A percentile compares a stretch with the other conserved stretches of the same genome.
Evolutionary conservation across 2,329 filamentous ascomycete genomes (phyloP).

Genomic region (Teratosphaeria gauchensis): DNA sequence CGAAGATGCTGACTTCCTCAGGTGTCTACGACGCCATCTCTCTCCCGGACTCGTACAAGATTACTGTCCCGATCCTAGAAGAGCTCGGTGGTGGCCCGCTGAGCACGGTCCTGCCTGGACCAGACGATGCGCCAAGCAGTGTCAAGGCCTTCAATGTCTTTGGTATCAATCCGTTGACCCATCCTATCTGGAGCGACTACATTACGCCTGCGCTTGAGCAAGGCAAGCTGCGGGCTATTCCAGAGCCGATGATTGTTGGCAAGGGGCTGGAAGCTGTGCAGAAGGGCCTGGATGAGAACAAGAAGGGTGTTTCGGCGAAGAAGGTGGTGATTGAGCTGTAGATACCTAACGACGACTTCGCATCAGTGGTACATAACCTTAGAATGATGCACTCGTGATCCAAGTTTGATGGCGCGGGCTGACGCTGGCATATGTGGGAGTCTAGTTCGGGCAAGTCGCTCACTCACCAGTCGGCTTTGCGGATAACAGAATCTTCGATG

Average conservation of each 20-base stretch:
- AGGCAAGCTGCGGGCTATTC: conserved; percentile 24
- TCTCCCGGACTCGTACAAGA: conserved; percentile 10
- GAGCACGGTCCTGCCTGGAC: conserved; percentile 11
- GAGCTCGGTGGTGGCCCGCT: conserved; percentile 20
- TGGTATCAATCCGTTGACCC: conserved; percentile 15
- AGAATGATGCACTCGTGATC: background rate
- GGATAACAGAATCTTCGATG: too few relatives aligned
- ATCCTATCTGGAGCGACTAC: conserved; percentile 21
- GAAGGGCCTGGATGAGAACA: conserved; percentile 21
- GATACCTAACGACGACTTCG: background rate
- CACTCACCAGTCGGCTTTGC: too few relatives aligned
- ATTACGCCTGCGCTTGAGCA: conserved; percentile 25
- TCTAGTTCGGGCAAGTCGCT: too few relatives aligned
- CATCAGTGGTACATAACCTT: background rate
- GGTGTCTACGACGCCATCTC: conserved; percentile 34
- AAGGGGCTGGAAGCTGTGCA: conserved; percentile 27
- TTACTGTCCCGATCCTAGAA: conserved; percentile 17
- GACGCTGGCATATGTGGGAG: too few relatives aligned
- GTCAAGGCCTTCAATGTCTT: conserved; percentile 22
- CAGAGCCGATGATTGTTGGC: conserved; percentile 29
- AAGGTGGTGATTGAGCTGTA: conserved; percentile 25
- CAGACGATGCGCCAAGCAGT: conserved; percentile 15
- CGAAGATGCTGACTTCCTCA: background rate
- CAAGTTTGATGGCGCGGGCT: too few relatives aligned
- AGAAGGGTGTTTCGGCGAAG: conserved; percentile 25